Conservation (phyloP, 1,139 yeast genomes). For the Schizosaccharomyces versatilis region DNA sequence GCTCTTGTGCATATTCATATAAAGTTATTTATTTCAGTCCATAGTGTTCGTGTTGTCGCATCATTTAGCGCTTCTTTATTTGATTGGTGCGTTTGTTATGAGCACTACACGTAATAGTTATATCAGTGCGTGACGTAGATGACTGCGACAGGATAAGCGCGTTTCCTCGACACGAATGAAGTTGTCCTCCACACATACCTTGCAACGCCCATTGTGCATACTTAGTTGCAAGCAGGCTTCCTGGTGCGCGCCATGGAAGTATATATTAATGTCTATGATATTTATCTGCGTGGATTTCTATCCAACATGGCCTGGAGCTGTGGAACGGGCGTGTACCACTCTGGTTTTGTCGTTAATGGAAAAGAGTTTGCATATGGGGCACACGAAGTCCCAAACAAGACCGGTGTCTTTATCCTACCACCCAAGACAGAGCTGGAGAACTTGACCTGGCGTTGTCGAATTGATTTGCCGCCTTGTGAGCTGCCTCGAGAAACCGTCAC, state of each 20-base stretch:
- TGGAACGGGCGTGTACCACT: conserved; percentile 5
- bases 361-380: conserved; percentile 6
- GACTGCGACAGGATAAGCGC: no score
- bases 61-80: no score
- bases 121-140: no score
- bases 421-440: conserved; percentile 2
- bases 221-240: not conserved
- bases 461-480: conserved; percentile 3
- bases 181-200: no score
- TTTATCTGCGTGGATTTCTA: not conserved
- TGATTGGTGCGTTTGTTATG: no score
- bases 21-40: no score
- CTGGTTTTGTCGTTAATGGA: conserved; percentile 5
- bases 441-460: conserved; percentile 2
- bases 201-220: not conserved
- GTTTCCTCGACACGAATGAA: no score
- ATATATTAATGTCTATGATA: conserved; percentile 5
- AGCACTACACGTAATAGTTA: no score
- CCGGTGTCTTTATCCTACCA: conserved; percentile 3
- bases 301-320: conserved; percentile 4
- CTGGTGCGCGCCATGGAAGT: not conserved
- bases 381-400: not conserved
- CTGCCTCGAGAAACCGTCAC: not conserved
- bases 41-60: no score
- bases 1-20: no score